Base-by-base conservation (phyloP, 2,329 filamentous ascomycete genomes). In the Exophiala lecanii-corni region DNA sequence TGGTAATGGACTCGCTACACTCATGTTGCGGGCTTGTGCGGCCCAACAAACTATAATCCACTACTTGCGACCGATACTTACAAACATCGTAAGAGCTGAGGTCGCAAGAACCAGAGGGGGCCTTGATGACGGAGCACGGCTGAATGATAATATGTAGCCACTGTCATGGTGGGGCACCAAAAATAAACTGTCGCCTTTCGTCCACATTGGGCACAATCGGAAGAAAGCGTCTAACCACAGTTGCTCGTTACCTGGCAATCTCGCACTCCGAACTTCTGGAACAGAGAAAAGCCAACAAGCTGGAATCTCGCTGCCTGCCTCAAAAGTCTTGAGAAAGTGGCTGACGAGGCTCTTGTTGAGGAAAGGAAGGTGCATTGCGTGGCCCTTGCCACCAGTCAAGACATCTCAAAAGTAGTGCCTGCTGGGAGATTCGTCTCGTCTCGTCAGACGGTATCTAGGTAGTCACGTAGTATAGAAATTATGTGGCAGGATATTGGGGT, bases 301-400 rank as follows among this genome's bases (percentile, higher is more conserved):
- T 37, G 42, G 39, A 45, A 39, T 30, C 35, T 35, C 36, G 23
- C 21, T 45, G 42, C 42, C 42, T 45, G 28, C 23, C 13, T 39
- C 5, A n/a, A 28, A 36, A n/a, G n/a, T n/a, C n/a, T n/a, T 6
- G 5, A 35, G 5, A 26, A 36, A 18, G n/a, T 13, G 6, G 23
- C 23, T 55, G 47, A 52, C 47, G 51, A 54, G 47, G 49, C 51
- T 44, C 34, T 28, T 30, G 25, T 39, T 9, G 25, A 17, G 13
- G 15, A 36, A 41, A 31, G 31, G 33, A 42, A 47, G 34, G 41
- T 20, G 44, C 43, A 51, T 55, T 55, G 53, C 51, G 53, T 41
- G 53, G 53, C 53, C 39, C 31, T 34, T 39, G 39, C 41, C 47
- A 46, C 50, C 50, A 53, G 43, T 39, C 38, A 38, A 39, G 23